Base-by-base conservation (phyloP, 805 yeast species). In the Kluyveromyces dobzhanskii region DNA sequence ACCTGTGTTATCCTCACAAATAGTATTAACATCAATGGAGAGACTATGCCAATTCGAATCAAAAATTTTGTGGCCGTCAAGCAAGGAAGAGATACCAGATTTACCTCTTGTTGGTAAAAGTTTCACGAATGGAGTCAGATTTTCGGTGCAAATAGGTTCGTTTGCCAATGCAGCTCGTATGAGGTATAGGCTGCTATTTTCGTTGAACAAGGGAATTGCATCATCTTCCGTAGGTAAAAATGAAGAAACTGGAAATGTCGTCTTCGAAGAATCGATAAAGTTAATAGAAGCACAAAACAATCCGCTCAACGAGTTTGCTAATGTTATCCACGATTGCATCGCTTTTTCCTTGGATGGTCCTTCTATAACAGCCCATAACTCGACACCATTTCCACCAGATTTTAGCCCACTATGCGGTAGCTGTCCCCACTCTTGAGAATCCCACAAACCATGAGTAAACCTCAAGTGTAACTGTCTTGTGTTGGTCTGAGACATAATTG, bases 81-180 rank as follows among this genome's bases (percentile, higher is more conserved):
- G 66, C 30, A 90, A 66, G 0, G 94, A 74, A 0, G 95, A 75
- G 29, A 92, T 66, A 2, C 98, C 98, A 0, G 94, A 78, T 56
- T 80, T 82, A 2, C 96, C 97, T 54, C 85, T 80, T 9, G 97
- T 84, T 3, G 98, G 97, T 21, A 92, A 69, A 44, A 92, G 66
- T 56, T 87, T 88, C 45, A 92, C 60, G 49, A 90, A 86, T 0
- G 98, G 97, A 0, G 98, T 90, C 54, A 92, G 69, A 62, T 92
- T 92, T 59, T 92, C 98, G 0, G 98, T 92, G 61, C 98, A 92
- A 13, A 92, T 79, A 0, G 97, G 95, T 56, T 92, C 98, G 44
- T 90, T 76, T 1, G 98, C 96, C 36, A 92, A 71, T 0, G 96
- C 84, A 5, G 96, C 95, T 44, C 94, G 70, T 45, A 88, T 56